Base-by-base conservation (phyloP, 2,329 filamentous ascomycete genomes). In the Diaporthe capsici region DNA sequence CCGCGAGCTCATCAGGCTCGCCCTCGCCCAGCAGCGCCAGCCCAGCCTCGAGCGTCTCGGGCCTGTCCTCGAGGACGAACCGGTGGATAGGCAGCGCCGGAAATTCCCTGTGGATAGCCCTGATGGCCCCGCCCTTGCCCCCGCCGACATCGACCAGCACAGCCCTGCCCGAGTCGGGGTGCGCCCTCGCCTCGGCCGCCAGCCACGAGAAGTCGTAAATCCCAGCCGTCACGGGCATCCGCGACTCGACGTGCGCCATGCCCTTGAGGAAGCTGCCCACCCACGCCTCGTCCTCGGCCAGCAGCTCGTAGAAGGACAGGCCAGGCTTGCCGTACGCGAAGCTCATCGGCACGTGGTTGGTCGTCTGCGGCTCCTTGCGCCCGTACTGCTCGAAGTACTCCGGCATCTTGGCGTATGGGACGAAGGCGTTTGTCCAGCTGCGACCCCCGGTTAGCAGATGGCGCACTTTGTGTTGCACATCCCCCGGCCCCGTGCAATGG, bases 121-220 rank as follows among this genome's bases (percentile, higher is more conserved):
- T 77, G n/a, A 83, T 71, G 22, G 79, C 78, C 65, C 82, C 78
- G 15, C 82, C 83, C 22, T 78, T 78, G 4, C 82, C 81, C 4
- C 81, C 82, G 17, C 82, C 82, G 10, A 84, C 76, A 72, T 84
- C 83, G 17, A 84, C 80, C 73, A 83, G 82, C 17, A 81, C 73
- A 55, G 73, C 77, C 37, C 73, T 75, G 13, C 73, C 78, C 34
- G 68, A 37, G 47, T 71, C 70, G 31, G 71, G 71, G 31, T 75
- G 39, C 13, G 77, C 49, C 34, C 39, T 44, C 22, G 61, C 76
- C 7, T 76, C 75, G 17, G 77, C 68, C 65, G 80, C 70, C 10
- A 82, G 78, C 76, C 76, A 77, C 9, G 51, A 34, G 72, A 82
- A 80, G 65, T 81, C 79, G 74, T 82, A 82, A 22, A 80, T 78